phyloP scores from a whole-genome alignment of 2,329 filamentous ascomycete genomes.

The Chaetoscypha palmicola region DNA sequence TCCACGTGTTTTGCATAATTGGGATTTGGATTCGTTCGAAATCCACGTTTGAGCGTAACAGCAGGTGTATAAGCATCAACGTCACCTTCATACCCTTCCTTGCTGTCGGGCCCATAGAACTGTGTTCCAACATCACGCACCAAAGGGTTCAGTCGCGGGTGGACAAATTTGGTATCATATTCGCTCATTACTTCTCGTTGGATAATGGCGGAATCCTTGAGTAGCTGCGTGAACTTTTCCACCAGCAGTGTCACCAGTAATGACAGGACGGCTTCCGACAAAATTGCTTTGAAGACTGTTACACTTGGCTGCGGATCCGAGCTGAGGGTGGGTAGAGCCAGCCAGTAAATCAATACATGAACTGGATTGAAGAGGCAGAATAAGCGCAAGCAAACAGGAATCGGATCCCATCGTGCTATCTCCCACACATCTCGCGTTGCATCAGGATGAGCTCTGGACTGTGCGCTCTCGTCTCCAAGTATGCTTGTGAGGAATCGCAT shows the following conservation, averaged over 20 bases:
- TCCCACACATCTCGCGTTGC: constrained; percentile 88
- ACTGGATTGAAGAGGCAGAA: constrained; percentile 91
- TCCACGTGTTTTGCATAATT: constrained; percentile 70
- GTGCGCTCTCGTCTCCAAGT: constrained; percentile 62
- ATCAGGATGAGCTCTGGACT: constrained; percentile 77
- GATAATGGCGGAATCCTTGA: constrained; percentile 75
- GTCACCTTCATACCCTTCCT: constrained; percentile 30
- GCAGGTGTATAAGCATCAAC: constrained; percentile 56
- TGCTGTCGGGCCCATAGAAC: constrained; percentile 40
- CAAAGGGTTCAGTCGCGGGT: constrained; percentile 75
- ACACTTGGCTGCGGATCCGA: constrained; percentile 78
- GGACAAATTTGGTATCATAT: constrained; percentile 93
- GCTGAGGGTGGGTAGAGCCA: constrained; percentile 72
- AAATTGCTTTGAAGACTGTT: constrained; percentile 75
- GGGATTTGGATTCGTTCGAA: constrained; percentile 75
- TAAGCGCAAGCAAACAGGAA: constrained; percentile 72
- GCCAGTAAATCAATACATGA: constrained; percentile 83
- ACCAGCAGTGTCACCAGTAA: constrained; percentile 69
- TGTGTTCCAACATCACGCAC: constrained; percentile 77
- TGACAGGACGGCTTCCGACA: constrained; percentile 69
- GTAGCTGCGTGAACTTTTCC: constrained; percentile 71
- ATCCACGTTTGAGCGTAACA: constrained; percentile 64
- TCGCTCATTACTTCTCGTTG: constrained; percentile 90
- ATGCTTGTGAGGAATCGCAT: constrained; percentile 65
- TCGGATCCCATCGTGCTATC: constrained; percentile 85